Percentiles rank a stretch among this genome's conserved stretches.
Conservation (phyloP, 2,329 filamentous ascomycete species). For the Aspergillus bombycis region DNA sequence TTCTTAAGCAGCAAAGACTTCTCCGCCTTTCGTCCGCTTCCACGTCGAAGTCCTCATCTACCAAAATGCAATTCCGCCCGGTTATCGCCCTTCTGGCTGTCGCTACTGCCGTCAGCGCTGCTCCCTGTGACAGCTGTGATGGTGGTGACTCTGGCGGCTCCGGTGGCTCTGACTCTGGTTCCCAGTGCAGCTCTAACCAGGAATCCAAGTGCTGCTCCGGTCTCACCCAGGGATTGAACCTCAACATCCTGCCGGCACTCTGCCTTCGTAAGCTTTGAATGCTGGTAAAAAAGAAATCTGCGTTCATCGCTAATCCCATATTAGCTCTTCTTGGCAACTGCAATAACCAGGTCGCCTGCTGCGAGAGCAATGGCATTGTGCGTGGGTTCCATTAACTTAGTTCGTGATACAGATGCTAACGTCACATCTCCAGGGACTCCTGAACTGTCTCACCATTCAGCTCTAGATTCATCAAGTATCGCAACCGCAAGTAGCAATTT, state of each 20-base stretch:
- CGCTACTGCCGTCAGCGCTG: background rate
- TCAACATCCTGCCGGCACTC: background rate
- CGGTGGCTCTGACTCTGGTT: background rate
- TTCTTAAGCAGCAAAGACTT: background rate
- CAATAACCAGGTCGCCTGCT: slow-evolving; percentile 4
- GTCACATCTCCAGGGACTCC: background rate
- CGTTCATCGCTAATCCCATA: background rate
- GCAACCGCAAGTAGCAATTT: background rate
- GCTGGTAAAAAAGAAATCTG: background rate
- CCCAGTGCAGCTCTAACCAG: background rate
- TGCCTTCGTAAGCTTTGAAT: background rate
- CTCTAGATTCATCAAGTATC: background rate
- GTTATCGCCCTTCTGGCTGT: background rate
- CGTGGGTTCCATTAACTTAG: background rate
- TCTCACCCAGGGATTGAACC: background rate
- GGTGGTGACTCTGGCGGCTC: background rate
- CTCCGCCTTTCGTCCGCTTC: background rate
- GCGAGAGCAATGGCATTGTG: background rate
- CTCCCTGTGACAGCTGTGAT: background rate
- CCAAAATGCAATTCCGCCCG: background rate
- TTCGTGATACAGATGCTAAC: background rate
- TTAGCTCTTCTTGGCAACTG: background rate
- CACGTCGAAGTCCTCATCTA: background rate
- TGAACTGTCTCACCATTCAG: slow-evolving; percentile 2
- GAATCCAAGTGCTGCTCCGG: background rate